A percentile compares a stretch with the other conserved stretches of the same genome.
Evolutionary conservation across 2,329 filamentous ascomycete species (phyloP).

Genomic region (Paradendryphiella salina): DNA sequence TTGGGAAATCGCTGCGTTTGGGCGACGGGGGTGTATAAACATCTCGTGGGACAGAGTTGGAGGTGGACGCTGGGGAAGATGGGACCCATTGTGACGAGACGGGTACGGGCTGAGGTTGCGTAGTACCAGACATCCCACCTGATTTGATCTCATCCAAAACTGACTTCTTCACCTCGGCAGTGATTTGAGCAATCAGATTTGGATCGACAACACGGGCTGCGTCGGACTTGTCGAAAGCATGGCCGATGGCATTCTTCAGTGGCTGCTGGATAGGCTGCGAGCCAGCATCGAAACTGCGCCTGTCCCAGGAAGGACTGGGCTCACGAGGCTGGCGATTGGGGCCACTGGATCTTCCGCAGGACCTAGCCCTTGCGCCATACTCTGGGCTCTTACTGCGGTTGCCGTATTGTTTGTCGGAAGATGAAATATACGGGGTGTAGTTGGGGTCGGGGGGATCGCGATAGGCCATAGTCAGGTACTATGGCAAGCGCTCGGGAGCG

Average conservation of each 20-base stretch:
- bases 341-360: constrained; percentile 38
- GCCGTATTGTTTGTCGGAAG: constrained; percentile 31
- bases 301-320: constrained; percentile 9
- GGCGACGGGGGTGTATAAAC: constrained; percentile 62
- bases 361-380: constrained; percentile 22
- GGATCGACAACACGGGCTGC: constrained; percentile 59
- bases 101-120: constrained; percentile 36
- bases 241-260: constrained; percentile 61
- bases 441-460: constrained; percentile 24
- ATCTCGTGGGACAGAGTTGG: constrained; percentile 53
- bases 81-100: constrained; percentile 46
- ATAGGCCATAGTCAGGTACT: constrained; percentile 25
- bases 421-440: constrained; percentile 16
- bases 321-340: constrained; percentile 34
- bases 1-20: constrained; percentile 36
- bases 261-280: constrained; percentile 51
- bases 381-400: constrained; percentile 34
- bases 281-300: constrained; percentile 5
- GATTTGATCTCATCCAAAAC: constrained; percentile 54
- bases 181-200: constrained; percentile 64
- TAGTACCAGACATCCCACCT: constrained; percentile 38
- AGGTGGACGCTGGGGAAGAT: constrained; percentile 51
- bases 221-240: constrained; percentile 58
- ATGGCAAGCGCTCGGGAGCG: constrained; percentile 12
- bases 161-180: constrained; percentile 58